These are phyloP conservation scores for Paratinospora sagittata DNA, from an alignment of 164 flowering plant genomes.

Conservation along the genomic window DNA sequence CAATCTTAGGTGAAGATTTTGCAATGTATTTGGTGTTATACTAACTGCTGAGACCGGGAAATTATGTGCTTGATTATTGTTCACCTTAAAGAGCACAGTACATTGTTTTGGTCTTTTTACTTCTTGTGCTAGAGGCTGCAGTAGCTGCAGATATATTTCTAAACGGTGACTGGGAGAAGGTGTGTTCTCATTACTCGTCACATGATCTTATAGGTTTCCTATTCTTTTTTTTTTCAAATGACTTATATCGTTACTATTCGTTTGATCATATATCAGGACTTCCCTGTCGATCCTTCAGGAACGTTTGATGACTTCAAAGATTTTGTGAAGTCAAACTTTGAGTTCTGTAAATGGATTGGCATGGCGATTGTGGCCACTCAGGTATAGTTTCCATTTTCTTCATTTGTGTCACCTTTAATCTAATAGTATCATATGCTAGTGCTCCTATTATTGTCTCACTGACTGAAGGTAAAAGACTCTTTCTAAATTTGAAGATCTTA, in stretches of 20 bases:
- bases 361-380: conserved; percentile 55
- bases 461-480: not conserved
- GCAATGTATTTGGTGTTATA: not conserved
- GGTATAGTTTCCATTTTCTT: conserved; percentile 31
- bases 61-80: conserved; percentile 5
- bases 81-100: conserved; percentile 56
- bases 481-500: not conserved
- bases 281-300: conserved; percentile 72
- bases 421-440: not conserved
- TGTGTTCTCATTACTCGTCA: conserved; percentile 13
- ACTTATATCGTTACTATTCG: not conserved
- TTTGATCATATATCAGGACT: conserved; percentile 45
- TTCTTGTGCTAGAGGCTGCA: conserved; percentile 70
- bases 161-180: conserved; percentile 79
- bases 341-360: conserved; percentile 81
- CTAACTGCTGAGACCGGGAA: not conserved
- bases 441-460: not conserved
- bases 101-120: conserved; percentile 54
- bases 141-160: conserved; percentile 69
- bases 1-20: not conserved
- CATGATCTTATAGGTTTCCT: not conserved
- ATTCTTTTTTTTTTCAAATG: not conserved
- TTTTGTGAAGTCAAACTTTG: conserved; percentile 62
- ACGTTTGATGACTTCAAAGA: conserved; percentile 51
- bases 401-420: not conserved